These are phyloP conservation scores for Chytriomyces confervae DNA, from an alignment of 192 early-diverging fungal genomes.

Conservation along the genomic window DNA sequence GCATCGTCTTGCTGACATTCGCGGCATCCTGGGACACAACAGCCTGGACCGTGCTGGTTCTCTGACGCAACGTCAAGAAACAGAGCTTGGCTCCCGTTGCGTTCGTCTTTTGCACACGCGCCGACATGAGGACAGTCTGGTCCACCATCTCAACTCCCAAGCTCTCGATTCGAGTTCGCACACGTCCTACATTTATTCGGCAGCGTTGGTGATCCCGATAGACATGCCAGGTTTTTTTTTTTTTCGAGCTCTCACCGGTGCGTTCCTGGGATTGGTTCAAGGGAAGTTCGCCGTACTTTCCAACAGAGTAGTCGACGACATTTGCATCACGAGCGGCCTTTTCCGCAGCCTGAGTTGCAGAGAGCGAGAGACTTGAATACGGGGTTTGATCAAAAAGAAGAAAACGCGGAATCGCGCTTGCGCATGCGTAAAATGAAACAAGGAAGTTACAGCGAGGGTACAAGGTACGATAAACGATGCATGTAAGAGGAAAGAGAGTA, in stretches of 20 bases:
- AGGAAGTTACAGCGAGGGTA: too few species aligned
- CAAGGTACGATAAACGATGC: too few species aligned
- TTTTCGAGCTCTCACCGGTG: conserved; percentile 51
- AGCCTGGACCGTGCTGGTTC: conserved; percentile 86
- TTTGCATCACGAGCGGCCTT: conserved; percentile 68
- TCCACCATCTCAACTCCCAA: conserved; percentile 69
- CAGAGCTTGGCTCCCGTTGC: conserved; percentile 83
- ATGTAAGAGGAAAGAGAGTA: not conserved
- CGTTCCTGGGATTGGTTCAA: conserved; percentile 86
- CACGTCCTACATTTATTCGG: conserved; percentile 48
- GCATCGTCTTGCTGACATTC: conserved; percentile 92
- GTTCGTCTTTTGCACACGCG: conserved; percentile 89
- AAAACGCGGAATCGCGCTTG: not conserved
- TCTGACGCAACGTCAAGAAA: conserved; percentile 91
- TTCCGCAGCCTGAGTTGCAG: conserved; percentile 61
- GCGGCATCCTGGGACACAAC: conserved; percentile 74
- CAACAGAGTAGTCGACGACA: conserved; percentile 75
- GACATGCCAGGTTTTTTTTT: not conserved
- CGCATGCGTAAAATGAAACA: not conserved
- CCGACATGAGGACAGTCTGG: conserved; percentile 82
- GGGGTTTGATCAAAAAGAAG: not conserved
- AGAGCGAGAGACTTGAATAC: not conserved
- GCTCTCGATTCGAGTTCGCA: conserved; percentile 69
- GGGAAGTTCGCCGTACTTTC: conserved; percentile 84
- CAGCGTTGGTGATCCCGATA: not conserved